Conservation (phyloP, 768 basidiomycete species). For the Agrocybe chaxingu region DNA sequence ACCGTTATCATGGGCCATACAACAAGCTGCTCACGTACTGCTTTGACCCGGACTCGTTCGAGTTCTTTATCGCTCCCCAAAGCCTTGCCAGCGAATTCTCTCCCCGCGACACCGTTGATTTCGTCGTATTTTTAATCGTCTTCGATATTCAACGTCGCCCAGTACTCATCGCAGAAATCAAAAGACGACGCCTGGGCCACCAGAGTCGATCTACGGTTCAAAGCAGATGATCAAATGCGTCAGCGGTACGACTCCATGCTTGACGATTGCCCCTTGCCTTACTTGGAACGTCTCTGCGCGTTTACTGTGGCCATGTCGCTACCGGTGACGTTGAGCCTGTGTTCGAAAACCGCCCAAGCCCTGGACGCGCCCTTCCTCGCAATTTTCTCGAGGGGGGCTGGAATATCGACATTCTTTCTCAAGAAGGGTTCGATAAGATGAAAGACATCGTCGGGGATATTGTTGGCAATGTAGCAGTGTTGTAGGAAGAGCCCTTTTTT, state of each 20-base stretch:
- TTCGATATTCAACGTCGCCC: constrained; percentile 26
- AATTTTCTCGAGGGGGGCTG: constrained; percentile 26
- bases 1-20: too few relatives aligned
- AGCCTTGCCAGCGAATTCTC: constrained; percentile 17
- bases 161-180: constrained; percentile 29
- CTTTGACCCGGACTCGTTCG: constrained; percentile 4
- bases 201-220: constrained; percentile 21
- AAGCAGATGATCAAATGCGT: constrained; percentile 29
- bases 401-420: constrained; percentile 31
- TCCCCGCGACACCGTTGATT: constrained; percentile 20
- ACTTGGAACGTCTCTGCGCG: constrained; percentile 31
- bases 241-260: constrained; percentile 25
- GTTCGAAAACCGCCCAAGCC: constrained; percentile 16
- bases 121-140: constrained; percentile 25
- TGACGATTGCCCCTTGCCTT: constrained; percentile 23
- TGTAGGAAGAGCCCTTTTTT: background rate
- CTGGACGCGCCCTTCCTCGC: constrained; percentile 13
- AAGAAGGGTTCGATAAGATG: constrained; percentile 28
- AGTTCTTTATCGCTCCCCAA: constrained; percentile 27
- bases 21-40: too few relatives aligned
- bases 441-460: constrained; percentile 33
- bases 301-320: constrained; percentile 29
- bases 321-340: constrained; percentile 21
- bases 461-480: background rate
- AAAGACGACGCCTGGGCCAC: constrained; percentile 27